Conservation (phyloP, 345 rosid species). For the Populus nigra region DNA sequence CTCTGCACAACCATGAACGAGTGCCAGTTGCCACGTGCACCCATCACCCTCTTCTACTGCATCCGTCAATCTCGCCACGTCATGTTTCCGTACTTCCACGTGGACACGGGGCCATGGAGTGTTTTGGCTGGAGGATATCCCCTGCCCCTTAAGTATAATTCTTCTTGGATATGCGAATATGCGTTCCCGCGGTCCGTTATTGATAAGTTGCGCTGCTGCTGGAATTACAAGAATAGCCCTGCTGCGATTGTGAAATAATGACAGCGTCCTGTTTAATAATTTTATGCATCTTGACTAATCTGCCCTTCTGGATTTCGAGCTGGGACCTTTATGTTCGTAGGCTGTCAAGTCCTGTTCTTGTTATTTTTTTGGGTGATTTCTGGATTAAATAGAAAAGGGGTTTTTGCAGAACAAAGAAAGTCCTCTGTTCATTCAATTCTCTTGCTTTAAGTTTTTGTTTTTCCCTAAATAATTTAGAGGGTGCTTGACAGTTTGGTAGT, state of each 20-base stretch:
- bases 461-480: too few species aligned
- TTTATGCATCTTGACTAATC: background rate
- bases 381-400: too few species aligned
- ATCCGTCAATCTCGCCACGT: conserved; percentile 11
- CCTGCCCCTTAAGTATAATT: conserved; percentile 22
- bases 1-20: background rate
- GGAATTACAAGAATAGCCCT: conserved; percentile 30
- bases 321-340: background rate
- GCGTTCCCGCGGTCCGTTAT: conserved; percentile 11
- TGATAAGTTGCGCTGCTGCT: background rate
- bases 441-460: too few species aligned
- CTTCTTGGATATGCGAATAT: conserved; percentile 51
- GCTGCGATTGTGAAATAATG: background rate
- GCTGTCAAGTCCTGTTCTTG: background rate
- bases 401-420: too few species aligned
- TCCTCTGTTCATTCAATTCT: too few species aligned
- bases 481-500: too few species aligned
- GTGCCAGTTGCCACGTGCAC: conserved; percentile 4
- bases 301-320: conserved; percentile 17
- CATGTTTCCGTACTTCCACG: background rate
- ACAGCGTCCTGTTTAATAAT: background rate
- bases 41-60: background rate
- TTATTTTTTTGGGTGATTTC: background rate
- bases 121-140: conserved; percentile 14
- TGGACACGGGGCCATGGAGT: background rate